Base-by-base conservation (phyloP, 1,284 basidiomycete species). In the Ceratobasidium sp. region DNA sequence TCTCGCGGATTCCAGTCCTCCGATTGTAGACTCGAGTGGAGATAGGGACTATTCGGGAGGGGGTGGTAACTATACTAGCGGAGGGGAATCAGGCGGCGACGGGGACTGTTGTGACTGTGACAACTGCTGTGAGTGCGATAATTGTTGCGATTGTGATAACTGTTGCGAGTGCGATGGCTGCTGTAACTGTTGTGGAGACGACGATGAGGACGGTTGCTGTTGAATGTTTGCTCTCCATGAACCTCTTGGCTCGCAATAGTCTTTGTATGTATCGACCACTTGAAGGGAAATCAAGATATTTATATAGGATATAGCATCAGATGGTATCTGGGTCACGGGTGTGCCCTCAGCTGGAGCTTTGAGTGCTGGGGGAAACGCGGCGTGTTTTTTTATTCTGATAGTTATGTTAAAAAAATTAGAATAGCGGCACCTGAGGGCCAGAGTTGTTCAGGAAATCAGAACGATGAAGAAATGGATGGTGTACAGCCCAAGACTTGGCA, bases 61-160 rank as follows among this genome's bases (percentile, higher is more conserved):
- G 17, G 40, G 26, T 15, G 66, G 9, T 68, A 33, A 68, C 17
- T 54, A 26, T 12, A 46, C 12, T 13, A 23, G 48, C 5, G 46
- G 48, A 54, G 66, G 33, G 17, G 66, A 20, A 23, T 23, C 48
- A 6, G 66, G 17, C 3, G 50, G 48, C 26, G 66, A 20, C 2
- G 48, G 40, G 17, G 66, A 28, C 54, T 68, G 65, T 48, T 67
- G 65, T 26, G 65, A 50, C 23, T 46, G 65, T 26, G 62, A 23
- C 46, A 38, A 65, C 13, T 65, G 62, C 46, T 65, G 62, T 46
- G 62, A 42, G 13, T 44, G 62, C 17, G 62, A 46, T n/a, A 12
- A 46, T 26, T 65, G 62, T 38, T 46, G 33, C 20, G 59, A 61
- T 1, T 61, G 59, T 15, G 62, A 65, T 17, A 28, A 65, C 15